Evolutionary conservation across 1,284 basidiomycete genomes (phyloP).

Genomic region (Heterobasidion annosum): DNA sequence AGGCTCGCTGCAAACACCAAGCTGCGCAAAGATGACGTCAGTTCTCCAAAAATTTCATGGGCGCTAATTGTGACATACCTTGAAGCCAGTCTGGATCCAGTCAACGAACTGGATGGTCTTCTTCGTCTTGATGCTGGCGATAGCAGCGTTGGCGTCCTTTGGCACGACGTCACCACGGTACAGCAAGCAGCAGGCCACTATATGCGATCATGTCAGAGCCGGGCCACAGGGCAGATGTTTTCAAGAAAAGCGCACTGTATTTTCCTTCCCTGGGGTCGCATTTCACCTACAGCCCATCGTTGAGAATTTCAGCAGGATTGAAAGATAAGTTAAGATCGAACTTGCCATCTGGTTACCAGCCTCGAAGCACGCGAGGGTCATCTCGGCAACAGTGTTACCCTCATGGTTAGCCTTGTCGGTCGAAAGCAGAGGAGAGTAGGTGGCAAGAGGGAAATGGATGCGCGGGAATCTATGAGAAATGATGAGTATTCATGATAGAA

Average conservation of each 20-base stretch:
- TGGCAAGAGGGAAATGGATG: slow-evolving; percentile 97
- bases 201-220: not conserved
- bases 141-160: slow-evolving; percentile 93
- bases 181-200: slow-evolving; percentile 82
- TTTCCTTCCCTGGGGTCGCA: slow-evolving; percentile 94
- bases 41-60: slow-evolving; percentile 2
- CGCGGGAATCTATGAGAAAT: slow-evolving; percentile 69
- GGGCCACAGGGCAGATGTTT: not conserved
- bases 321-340: not conserved
- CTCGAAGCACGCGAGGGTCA: slow-evolving; percentile 99
- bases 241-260: slow-evolving; percentile 63
- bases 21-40: slow-evolving; percentile 26
- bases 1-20: slow-evolving; percentile 96
- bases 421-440: slow-evolving; percentile 92
- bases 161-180: slow-evolving; percentile 97
- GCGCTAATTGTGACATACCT: slow-evolving; percentile 46
- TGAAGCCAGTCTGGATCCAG: slow-evolving; percentile 98
- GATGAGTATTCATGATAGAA: not conserved
- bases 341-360: slow-evolving; percentile 92
- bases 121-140: slow-evolving; percentile 94
- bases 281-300: slow-evolving; percentile 47
- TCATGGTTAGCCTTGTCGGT: slow-evolving; percentile 87
- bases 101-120: slow-evolving; percentile 96
- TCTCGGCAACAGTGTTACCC: slow-evolving; percentile 95
- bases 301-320: no score